phyloP scores from a whole-genome alignment of 2,329 filamentous ascomycete species.

The Fusarium humuli region DNA sequence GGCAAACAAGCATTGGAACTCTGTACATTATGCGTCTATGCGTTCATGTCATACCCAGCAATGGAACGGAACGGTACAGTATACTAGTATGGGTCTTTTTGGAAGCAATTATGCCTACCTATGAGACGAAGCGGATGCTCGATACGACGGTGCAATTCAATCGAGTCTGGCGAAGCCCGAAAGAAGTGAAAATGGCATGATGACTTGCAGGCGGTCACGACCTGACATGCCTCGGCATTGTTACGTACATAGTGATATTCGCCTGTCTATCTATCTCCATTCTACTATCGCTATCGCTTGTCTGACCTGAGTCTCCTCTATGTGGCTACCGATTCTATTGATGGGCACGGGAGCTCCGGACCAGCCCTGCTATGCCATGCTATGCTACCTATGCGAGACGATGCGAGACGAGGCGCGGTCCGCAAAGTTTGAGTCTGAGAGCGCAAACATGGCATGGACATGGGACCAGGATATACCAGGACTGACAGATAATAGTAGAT shows the following conservation, averaged over 20 bases:
- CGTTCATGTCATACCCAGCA: conserved; percentile 18
- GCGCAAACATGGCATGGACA: conserved; percentile 12
- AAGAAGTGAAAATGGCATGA: conserved; percentile 23
- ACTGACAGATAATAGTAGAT: background rate
- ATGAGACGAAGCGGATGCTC: conserved; percentile 32
- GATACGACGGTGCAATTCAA: conserved; percentile 32
- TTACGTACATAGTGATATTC: background rate
- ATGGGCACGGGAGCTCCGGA: conserved; percentile 32
- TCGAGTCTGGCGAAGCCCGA: conserved; percentile 33
- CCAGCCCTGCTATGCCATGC: conserved; percentile 13
- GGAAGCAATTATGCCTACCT: conserved; percentile 4
- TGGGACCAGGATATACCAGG: background rate
- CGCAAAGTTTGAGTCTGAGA: conserved; percentile 15
- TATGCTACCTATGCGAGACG: background rate
- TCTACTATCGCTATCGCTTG: conserved; percentile 6
- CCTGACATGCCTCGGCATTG: conserved; percentile 12
- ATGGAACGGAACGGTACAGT: background rate
- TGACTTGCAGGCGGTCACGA: conserved; percentile 14
- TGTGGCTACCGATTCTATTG: background rate
- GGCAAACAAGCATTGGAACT: conserved; percentile 21
- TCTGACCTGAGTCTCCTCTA: background rate
- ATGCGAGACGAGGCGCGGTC: conserved; percentile 29
- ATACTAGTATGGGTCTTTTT: conserved; percentile 12
- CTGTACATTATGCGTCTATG: conserved; percentile 33
- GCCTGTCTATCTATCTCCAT: background rate